Evolutionary conservation across 2,329 filamentous ascomycete species (phyloP).

Genomic region (Neurospora crassa): DNA sequence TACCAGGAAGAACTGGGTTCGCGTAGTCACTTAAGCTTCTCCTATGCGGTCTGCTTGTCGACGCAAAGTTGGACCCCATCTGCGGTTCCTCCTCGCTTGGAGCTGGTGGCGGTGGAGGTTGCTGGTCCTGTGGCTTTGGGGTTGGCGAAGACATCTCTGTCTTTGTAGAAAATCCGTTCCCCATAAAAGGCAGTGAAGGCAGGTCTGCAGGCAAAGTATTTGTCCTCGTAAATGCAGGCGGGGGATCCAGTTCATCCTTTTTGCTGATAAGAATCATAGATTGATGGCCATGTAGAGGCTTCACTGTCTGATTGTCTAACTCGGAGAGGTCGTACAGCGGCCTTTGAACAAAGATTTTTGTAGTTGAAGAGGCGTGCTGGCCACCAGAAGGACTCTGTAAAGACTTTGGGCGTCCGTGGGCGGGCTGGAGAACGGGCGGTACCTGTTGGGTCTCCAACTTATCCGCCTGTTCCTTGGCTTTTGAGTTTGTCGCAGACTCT

Average conservation of each 20-base stretch:
- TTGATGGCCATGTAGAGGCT: constrained; percentile 7
- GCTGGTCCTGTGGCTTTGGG: constrained; percentile 4
- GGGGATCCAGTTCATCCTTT: neutral
- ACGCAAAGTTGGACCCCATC: neutral
- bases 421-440: constrained; percentile 23
- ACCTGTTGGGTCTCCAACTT: constrained; percentile 12
- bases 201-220: constrained; percentile 17
- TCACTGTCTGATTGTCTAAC: constrained; percentile 13
- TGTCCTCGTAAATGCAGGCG: constrained; percentile 11
- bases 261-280: neutral
- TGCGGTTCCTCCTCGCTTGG: neutral
- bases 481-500: constrained; percentile 5
- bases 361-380: constrained; percentile 6
- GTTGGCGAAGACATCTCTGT: neutral
- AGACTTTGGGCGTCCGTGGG: constrained; percentile 15
- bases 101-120: neutral
- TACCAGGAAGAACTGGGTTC: constrained; percentile 8
- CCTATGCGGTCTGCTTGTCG: constrained; percentile 1
- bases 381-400: constrained; percentile 8
- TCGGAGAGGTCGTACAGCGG: constrained; percentile 10
- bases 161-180: constrained; percentile 4
- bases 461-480: neutral
- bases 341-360: constrained; percentile 11
- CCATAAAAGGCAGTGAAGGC: constrained; percentile 17
- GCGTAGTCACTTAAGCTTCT: neutral